Base-by-base conservation (phyloP, 805 yeast genomes). In the Barnettozyma pratensis region DNA sequence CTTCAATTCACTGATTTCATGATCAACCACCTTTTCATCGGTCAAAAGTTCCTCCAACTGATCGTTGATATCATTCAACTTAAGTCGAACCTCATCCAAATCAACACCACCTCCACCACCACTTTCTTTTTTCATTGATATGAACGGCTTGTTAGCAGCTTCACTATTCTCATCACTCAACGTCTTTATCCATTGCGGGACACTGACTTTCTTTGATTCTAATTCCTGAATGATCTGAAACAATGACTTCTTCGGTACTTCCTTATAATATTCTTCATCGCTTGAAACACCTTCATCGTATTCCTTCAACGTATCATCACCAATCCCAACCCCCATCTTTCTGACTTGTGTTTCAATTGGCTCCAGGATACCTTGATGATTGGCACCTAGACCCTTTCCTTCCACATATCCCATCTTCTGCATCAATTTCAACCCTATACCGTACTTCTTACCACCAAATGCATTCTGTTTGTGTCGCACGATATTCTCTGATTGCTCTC, bases 351-450 rank as follows among this genome's bases (percentile, higher is more conserved):
- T 84, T 52, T 87, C 84, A 6, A 92, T 81, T 0, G 98, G 97
- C n/a, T 75, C 79, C 0, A 75, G 74, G 1, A 89, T 88, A 40
- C 99, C 99, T 44, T 75, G 75, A 1, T 81, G 79, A 27, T 73
- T 63, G 5, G 70, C 69, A 2, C 99, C 99, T n/a, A 92, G 73
- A 0, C 97, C 98, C 58, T 77, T 72, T 0, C 99, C 98, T 38
- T 77, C 77, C 7, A 75, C 74, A 65, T 87, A 91, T 0, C 99
- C 99, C 98, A 92, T 91, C 53, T 81, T 77, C 51, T 80, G 73
- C 68, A 92, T 64, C 44, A 92, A 68, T 44, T 75, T 67, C 3
- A 96, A 96, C 36, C 98, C 98, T 37, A 89, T 79, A 6, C 98
- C 98, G 61, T 91, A 90, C 43, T 58, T 64, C 48, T 53, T 56